phyloP scores from a whole-genome alignment of 371 early-diverging fungal species.

The Mucor circinelloides region DNA sequence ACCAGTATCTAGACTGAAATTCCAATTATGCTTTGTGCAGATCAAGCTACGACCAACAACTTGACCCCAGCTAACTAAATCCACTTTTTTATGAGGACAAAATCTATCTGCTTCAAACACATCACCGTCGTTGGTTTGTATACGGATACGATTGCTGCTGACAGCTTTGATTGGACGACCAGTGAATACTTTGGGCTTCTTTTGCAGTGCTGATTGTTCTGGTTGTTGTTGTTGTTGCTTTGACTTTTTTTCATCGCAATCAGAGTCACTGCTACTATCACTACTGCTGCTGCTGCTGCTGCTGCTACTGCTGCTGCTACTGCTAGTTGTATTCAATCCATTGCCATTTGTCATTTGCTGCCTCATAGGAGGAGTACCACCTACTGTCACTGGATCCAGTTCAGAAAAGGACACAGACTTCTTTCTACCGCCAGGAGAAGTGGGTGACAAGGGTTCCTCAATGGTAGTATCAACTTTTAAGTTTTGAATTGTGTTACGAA shows the following conservation, averaged over 20 bases:
- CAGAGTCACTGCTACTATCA: constrained; percentile 24
- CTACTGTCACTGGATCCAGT: constrained; percentile 7
- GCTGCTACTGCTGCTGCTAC: constrained; percentile 18
- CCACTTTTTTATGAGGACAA: constrained; percentile 72
- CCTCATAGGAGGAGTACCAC: not conserved
- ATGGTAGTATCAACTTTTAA: constrained; percentile 24
- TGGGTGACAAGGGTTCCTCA: not conserved
- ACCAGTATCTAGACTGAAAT: constrained; percentile 54
- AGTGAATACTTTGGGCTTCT: constrained; percentile 18
- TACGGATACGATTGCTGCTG: constrained; percentile 56
- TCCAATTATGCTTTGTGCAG: constrained; percentile 74
- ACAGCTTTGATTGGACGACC: constrained; percentile 48
- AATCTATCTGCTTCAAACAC: constrained; percentile 68
- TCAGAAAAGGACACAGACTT: constrained; percentile 35
- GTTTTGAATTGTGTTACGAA: constrained; percentile 40
- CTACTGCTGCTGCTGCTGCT: constrained; percentile 27
- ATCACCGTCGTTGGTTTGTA: constrained; percentile 53
- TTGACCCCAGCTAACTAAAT: constrained; percentile 66
- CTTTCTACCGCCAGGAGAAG: constrained; percentile 1
- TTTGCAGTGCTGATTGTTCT: not conserved
- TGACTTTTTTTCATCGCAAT: constrained; percentile 15
- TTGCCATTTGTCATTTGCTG: not conserved
- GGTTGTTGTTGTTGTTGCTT: not conserved
- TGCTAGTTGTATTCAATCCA: not conserved
- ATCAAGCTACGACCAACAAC: constrained; percentile 60